These are phyloP conservation scores for Tulasnella sp. DNA, from an alignment of 768 basidiomycete genomes.

Conservation along the genomic window DNA sequence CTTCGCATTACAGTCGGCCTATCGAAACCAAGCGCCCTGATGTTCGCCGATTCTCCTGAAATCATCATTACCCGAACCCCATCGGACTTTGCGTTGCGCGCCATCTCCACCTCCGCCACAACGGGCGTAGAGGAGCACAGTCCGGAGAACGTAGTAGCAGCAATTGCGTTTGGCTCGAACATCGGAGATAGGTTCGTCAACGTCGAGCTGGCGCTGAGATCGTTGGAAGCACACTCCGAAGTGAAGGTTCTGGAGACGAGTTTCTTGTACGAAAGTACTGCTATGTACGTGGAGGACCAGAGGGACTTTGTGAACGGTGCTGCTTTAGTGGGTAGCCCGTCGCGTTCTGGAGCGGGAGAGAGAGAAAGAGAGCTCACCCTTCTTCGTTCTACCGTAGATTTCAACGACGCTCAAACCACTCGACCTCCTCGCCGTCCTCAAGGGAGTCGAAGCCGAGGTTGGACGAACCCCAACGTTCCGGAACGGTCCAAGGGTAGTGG, in stretches of 20 bases:
- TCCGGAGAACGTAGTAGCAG: constrained; percentile 33
- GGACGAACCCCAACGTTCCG: constrained; percentile 72
- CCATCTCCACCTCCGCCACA: neutral
- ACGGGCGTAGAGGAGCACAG: neutral
- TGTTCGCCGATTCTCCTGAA: constrained; percentile 57
- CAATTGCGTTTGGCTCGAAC: constrained; percentile 83
- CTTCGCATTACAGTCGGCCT: constrained; percentile 43
- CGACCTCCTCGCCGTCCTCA: constrained; percentile 54
- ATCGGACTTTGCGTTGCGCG: constrained; percentile 21
- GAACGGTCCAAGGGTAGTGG: constrained; percentile 83
- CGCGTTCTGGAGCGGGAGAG: constrained; percentile 49
- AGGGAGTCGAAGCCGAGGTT: constrained; percentile 61
- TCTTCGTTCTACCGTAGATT: constrained; percentile 45
- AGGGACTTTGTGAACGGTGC: constrained; percentile 83
- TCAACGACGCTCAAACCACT: constrained; percentile 60
- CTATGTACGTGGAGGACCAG: constrained; percentile 95
- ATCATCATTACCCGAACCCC: constrained; percentile 47
- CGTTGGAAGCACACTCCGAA: constrained; percentile 49
- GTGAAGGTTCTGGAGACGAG: constrained; percentile 62
- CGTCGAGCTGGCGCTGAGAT: constrained; percentile 65
- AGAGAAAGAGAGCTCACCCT: constrained; percentile 20
- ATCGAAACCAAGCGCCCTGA: constrained; percentile 64
- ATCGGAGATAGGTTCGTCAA: constrained; percentile 79
- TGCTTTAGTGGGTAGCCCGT: constrained; percentile 55
- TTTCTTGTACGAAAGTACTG: constrained; percentile 85